Base-by-base conservation (phyloP, 176 grass and related monocot species). In the Rhynchospora breviuscula region DNA sequence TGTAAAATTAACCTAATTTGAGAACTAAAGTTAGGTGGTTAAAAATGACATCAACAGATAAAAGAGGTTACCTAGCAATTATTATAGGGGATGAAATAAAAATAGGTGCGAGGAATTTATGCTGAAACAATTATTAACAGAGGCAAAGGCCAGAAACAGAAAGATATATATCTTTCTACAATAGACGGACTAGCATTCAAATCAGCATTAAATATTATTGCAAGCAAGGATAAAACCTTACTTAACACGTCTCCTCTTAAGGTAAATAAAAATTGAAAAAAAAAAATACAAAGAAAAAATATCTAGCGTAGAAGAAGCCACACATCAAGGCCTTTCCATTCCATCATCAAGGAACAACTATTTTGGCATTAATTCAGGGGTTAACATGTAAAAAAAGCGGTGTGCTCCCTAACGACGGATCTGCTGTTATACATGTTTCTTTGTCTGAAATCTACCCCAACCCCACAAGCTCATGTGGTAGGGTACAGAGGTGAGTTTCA, bases 351-450 rank as follows among this genome's bases (percentile, higher is more conserved):
- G 26, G 45, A 19, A 9, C 79, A 45, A 81, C 18, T 63, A 46
- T 61, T 64, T 63, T 49, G 79, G 33, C 79, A 81, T 63, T 81
- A 81, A 81, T 81, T 63, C 59, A 81, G 79, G 79, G 59, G n/a
- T 65, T 81, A 63, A 81, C 26, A 80, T 19, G 77, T 45, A 79
- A 79, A 47, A 44, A 81, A 45, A 46, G n/a, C 1, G 11, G 9
- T 47, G 13, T 81, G 58, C 62, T 64, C 58, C 79, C 79, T 52
- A 82, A 59, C 78, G 21, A 60, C 44, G 17, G 60, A 67, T 82
- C 79, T 51, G 79, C 59, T 82, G 79, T 82, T 63, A 22, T 43
- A 23, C 59, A 26, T 67, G 79, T 64, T 82, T 45, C 44, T 82
- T 82, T 46, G 59, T 82, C 60, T 40, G 1, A 63, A 82, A 82